phyloP scores from a whole-genome alignment of 306 rosid species.

The Oemleria cerasiformis region DNA sequence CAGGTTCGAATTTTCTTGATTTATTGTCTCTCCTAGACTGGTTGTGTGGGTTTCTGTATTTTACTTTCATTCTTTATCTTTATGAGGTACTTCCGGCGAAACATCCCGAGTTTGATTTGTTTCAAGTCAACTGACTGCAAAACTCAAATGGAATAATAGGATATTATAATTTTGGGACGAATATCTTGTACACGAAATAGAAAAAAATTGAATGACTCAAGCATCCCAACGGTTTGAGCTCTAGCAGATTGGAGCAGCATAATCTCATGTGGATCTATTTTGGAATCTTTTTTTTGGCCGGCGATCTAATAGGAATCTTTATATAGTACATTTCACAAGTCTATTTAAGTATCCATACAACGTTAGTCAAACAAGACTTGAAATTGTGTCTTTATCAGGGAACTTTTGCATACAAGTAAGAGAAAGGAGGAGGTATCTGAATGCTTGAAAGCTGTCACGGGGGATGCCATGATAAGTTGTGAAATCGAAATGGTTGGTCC shows the following conservation, averaged over 20 bases:
- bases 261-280: background rate
- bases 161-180: background rate
- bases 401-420: constrained; percentile 69
- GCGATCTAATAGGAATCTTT: background rate
- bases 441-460: constrained; percentile 40
- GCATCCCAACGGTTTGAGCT: background rate
- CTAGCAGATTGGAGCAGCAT: background rate
- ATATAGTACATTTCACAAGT: background rate
- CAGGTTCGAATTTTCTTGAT: constrained; percentile 50
- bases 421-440: constrained; percentile 63
- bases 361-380: background rate
- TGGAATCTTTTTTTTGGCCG: no score
- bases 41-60: background rate
- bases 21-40: background rate
- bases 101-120: background rate
- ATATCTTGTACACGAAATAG: background rate
- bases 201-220: background rate
- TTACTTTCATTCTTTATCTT: background rate
- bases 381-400: constrained; percentile 46
- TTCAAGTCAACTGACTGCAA: background rate
- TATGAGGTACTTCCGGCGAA: background rate
- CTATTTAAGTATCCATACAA: background rate
- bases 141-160: background rate
- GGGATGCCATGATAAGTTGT: constrained; percentile 53
- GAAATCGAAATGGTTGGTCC: constrained; percentile 71